Percentiles rank a stretch among this genome's conserved stretches.
Evolutionary conservation across 2,329 filamentous ascomycete genomes (phyloP).

Genomic region (Botrytis porri): DNA sequence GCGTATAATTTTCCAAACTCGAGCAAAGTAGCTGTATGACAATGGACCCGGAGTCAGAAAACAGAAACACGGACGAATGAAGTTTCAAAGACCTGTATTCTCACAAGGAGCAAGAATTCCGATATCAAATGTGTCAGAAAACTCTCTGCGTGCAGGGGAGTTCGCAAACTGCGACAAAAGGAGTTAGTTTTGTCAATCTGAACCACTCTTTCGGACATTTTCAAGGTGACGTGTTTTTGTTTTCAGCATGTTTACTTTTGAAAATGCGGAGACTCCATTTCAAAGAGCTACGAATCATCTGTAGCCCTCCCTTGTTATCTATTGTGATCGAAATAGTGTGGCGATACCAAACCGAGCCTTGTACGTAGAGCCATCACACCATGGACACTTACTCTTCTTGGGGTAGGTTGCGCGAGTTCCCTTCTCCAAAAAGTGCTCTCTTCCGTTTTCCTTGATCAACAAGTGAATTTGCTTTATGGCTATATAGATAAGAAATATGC

Average conservation of each 20-base stretch:
- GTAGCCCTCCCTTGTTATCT: not conserved
- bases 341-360: not conserved
- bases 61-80: not conserved
- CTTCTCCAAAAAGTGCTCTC: not conserved
- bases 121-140: not conserved
- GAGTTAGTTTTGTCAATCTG: not conserved
- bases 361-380: not conserved
- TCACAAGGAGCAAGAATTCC: not conserved
- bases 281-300: not conserved
- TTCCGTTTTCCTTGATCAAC: not conserved
- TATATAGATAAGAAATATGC: not conserved
- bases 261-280: slow-evolving; percentile 1
- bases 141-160: not conserved
- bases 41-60: not conserved
- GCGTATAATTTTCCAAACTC: too few relatives aligned
- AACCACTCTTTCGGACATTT: not conserved
- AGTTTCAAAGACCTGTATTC: not conserved
- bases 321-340: not conserved
- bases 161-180: slow-evolving; percentile 3
- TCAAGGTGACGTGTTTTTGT: not conserved
- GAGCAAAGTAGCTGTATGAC: not conserved
- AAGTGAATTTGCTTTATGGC: slow-evolving; percentile 1
- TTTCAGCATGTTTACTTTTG: slow-evolving; percentile 7
- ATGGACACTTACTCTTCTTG: not conserved
- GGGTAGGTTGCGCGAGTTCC: not conserved